Evolutionary conservation across 192 early-diverging fungal genomes (phyloP).

Genomic region (Obelidium mucronatum): DNA sequence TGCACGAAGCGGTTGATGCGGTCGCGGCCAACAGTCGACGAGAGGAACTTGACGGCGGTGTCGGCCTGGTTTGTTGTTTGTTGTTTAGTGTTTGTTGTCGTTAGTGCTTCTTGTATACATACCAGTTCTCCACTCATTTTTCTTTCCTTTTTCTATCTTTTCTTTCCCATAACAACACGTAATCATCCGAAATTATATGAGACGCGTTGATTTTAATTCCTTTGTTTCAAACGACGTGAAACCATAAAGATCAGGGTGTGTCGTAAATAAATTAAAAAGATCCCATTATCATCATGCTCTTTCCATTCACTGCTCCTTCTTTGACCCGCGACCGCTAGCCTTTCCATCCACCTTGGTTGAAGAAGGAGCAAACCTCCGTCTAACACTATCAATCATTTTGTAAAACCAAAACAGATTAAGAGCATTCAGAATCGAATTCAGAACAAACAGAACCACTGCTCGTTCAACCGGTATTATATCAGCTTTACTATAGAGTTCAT

Average conservation of each 20-base stretch:
- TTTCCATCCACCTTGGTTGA: too few species aligned
- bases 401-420: conserved; percentile 71
- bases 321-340: too few species aligned
- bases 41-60: conserved; percentile 50
- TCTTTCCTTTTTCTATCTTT: too few species aligned
- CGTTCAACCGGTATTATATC: not conserved
- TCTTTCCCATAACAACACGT: too few species aligned
- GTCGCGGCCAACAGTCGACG: conserved; percentile 52
- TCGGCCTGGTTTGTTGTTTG: conserved; percentile 27
- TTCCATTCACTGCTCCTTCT: not conserved
- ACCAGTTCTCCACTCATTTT: not conserved
- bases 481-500: too few species aligned
- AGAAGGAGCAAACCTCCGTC: conserved; percentile 28
- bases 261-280: too few species aligned
- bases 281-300: too few species aligned
- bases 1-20: conserved; percentile 77
- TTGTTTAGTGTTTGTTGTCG: not conserved
- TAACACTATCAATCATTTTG: conserved; percentile 51
- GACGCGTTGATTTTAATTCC: too few species aligned
- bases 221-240: too few species aligned
- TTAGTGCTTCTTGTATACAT: too few species aligned
- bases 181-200: too few species aligned
- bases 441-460: conserved; percentile 19
- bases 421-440: conserved; percentile 66
- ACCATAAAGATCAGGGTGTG: not conserved